Conservation (phyloP, 257 asterid genomes). For the Penstemon davidsonii region DNA sequence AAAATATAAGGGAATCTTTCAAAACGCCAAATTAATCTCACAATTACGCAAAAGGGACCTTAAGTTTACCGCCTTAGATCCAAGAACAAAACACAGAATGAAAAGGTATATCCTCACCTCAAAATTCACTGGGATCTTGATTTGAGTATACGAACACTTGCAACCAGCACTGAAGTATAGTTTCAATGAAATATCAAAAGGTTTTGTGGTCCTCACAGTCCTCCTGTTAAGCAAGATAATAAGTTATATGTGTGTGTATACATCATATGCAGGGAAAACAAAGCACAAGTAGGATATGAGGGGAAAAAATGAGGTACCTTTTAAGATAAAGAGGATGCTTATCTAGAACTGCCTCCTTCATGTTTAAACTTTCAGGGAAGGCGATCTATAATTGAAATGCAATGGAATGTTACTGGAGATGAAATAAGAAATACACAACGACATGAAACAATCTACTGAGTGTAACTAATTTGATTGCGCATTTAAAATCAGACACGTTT, state of each 20-base stretch:
- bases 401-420: conserved; percentile 25
- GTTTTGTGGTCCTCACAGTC: conserved; percentile 51
- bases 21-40: neutral
- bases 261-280: conserved; percentile 4
- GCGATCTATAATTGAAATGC: conserved; percentile 52
- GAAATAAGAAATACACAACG: conserved; percentile 2
- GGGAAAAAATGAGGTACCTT: conserved; percentile 49
- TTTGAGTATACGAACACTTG: conserved; percentile 54
- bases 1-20: neutral
- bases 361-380: conserved; percentile 73
- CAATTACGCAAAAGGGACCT: no score
- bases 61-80: no score
- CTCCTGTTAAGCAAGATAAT: conserved; percentile 56
- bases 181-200: conserved; percentile 60
- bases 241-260: neutral
- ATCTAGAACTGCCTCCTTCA: conserved; percentile 72
- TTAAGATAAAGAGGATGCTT: conserved; percentile 73
- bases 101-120: conserved; percentile 46
- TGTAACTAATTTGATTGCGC: conserved; percentile 12
- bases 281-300: neutral
- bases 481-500: conserved; percentile 10
- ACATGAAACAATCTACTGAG: neutral
- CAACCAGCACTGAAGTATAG: conserved; percentile 80
- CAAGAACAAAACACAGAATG: neutral
- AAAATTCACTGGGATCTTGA: conserved; percentile 77